phyloP scores from a whole-genome alignment of 306 rosid species.

The Oemleria cerasiformis region DNA sequence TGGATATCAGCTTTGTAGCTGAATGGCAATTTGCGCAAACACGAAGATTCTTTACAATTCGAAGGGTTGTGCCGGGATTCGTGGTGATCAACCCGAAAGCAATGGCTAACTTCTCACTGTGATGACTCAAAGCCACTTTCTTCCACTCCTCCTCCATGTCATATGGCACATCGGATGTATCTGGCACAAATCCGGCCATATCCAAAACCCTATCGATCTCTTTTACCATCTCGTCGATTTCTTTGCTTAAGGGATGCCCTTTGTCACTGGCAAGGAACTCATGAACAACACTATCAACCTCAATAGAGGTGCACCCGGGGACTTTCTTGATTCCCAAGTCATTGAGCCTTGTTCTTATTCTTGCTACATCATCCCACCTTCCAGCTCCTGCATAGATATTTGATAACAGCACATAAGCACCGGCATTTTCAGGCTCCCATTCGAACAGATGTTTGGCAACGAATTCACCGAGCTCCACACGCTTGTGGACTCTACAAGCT shows the following conservation, averaged over 20 bases:
- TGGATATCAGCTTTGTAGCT: constrained; percentile 75
- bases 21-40: constrained; percentile 82
- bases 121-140: constrained; percentile 77
- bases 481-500: constrained; percentile 62
- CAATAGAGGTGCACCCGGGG: constrained; percentile 85
- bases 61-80: constrained; percentile 66
- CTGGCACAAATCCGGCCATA: constrained; percentile 54
- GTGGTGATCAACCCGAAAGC: constrained; percentile 84
- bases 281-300: constrained; percentile 69
- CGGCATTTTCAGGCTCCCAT: constrained; percentile 68
- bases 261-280: constrained; percentile 86
- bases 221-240: constrained; percentile 52
- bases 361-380: constrained; percentile 83
- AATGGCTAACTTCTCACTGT: constrained; percentile 83
- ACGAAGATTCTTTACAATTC: constrained; percentile 81
- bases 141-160: constrained; percentile 87
- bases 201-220: constrained; percentile 66
- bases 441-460: constrained; percentile 60
- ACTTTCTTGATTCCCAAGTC: constrained; percentile 80
- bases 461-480: constrained; percentile 59
- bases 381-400: constrained; percentile 79
- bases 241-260: constrained; percentile 51
- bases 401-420: constrained; percentile 68
- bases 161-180: constrained; percentile 75
- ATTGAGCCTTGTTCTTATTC: constrained; percentile 64